A percentile compares a stretch with the other conserved stretches of the same genome.
Conservation (phyloP, 768 basidiomycete genomes). For the Pleurotus eryngii region DNA sequence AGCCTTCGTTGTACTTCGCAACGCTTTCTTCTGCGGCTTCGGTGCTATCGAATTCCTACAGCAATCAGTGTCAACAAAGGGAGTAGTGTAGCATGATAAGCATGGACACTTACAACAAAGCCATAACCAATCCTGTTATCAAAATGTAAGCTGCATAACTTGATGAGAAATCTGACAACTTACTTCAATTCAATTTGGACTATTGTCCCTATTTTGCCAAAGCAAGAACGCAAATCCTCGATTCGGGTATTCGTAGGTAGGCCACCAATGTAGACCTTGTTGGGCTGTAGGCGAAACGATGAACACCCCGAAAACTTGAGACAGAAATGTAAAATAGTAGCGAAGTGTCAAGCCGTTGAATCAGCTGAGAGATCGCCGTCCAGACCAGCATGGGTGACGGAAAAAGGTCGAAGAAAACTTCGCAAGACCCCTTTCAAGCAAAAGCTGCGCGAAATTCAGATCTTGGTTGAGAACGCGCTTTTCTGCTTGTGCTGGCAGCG, state of each 20-base stretch:
- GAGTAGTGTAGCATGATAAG: neutral
- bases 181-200: conserved; percentile 81
- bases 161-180: conserved; percentile 23
- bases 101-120: conserved; percentile 65
- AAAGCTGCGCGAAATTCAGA: no score
- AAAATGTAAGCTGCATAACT: conserved; percentile 8
- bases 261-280: conserved; percentile 91
- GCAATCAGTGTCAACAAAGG: conserved; percentile 4
- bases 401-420: neutral
- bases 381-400: conserved; percentile 1
- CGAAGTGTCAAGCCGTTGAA: conserved; percentile 35
- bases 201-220: conserved; percentile 80
- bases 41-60: conserved; percentile 77
- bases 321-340: conserved; percentile 20
- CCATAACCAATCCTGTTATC: conserved; percentile 74
- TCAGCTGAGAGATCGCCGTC: conserved; percentile 26
- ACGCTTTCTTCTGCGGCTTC: conserved; percentile 87
- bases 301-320: conserved; percentile 58
- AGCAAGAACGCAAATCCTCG: conserved; percentile 83
- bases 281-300: conserved; percentile 78
- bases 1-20: conserved; percentile 84
- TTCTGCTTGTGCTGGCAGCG: no score
- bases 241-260: conserved; percentile 83
- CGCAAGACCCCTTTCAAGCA: no score
- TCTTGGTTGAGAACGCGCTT: no score